Percentiles rank a stretch among this genome's conserved stretches.
These are phyloP conservation scores for Aspergillus niger DNA, from an alignment of 2,329 filamentous ascomycete species.

Conservation along the genomic window DNA sequence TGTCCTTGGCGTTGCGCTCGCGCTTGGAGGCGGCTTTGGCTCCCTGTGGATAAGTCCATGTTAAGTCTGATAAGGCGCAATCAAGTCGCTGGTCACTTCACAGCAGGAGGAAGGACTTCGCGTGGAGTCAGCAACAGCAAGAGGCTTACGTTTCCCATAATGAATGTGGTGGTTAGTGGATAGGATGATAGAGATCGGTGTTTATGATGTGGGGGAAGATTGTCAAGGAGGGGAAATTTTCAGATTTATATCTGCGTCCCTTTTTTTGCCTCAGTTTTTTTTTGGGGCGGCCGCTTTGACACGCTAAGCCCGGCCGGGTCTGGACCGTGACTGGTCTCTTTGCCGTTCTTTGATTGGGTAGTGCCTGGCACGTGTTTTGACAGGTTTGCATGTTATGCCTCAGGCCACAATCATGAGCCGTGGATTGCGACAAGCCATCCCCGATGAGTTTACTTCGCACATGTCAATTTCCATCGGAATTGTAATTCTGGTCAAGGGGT, in stretches of 20 bases:
- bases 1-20: conserved; percentile 68
- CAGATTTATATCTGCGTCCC: not conserved
- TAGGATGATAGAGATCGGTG: not conserved
- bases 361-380: too few species aligned
- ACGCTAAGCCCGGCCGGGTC: not conserved
- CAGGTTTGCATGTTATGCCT: too few species aligned
- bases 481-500: too few species aligned
- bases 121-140: not conserved
- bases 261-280: not conserved
- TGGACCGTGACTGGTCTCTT: not conserved
- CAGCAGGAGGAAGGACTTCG: not conserved
- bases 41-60: conserved; percentile 42
- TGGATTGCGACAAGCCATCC: too few species aligned
- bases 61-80: conserved; percentile 4
- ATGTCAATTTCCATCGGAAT: too few species aligned
- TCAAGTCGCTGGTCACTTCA: conserved; percentile 1
- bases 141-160: conserved; percentile 31
- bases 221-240: not conserved
- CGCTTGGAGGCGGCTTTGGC: conserved; percentile 71
- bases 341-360: too few species aligned
- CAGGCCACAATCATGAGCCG: too few species aligned
- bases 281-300: not conserved
- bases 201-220: not conserved
- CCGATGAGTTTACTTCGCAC: too few species aligned
- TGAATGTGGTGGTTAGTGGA: conserved; percentile 4